Conservation (phyloP, 2,329 filamentous ascomycete species). For the Fusarium sp. region DNA sequence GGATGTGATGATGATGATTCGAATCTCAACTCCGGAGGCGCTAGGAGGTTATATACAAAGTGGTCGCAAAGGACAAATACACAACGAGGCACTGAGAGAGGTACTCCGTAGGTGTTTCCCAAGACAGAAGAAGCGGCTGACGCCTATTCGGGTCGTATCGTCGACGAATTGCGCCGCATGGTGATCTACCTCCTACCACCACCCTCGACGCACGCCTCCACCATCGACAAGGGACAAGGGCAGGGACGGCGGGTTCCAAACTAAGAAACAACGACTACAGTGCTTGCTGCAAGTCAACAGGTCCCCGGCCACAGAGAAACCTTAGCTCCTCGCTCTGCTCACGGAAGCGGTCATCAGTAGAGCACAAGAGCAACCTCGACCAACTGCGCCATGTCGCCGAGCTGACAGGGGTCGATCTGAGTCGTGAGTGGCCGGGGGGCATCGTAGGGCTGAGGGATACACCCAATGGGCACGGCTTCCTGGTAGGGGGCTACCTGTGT, state of each 20-base stretch:
- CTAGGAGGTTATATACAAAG: constrained; percentile 38
- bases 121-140: constrained; percentile 38
- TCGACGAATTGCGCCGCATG: constrained; percentile 16
- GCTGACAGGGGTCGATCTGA: constrained; percentile 40
- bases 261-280: constrained; percentile 39
- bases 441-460: constrained; percentile 42
- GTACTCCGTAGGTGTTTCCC: constrained; percentile 20
- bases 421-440: constrained; percentile 35
- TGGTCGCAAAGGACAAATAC: not conserved
- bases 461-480: constrained; percentile 9
- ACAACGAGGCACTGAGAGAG: constrained; percentile 23
- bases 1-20: constrained; percentile 36
- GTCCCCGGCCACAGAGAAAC: constrained; percentile 33
- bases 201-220: not conserved
- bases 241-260: constrained; percentile 35
- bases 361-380: not conserved
- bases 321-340: constrained; percentile 24
- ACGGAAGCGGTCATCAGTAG: constrained; percentile 29
- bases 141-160: constrained; percentile 32
- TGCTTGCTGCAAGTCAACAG: constrained; percentile 7
- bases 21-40: constrained; percentile 17
- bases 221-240: not conserved
- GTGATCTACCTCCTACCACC: constrained; percentile 26
- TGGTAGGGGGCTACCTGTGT: not conserved
- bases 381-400: constrained; percentile 44